Conservation (phyloP, 768 basidiomycete species). For the Psilocybe azurescens region DNA sequence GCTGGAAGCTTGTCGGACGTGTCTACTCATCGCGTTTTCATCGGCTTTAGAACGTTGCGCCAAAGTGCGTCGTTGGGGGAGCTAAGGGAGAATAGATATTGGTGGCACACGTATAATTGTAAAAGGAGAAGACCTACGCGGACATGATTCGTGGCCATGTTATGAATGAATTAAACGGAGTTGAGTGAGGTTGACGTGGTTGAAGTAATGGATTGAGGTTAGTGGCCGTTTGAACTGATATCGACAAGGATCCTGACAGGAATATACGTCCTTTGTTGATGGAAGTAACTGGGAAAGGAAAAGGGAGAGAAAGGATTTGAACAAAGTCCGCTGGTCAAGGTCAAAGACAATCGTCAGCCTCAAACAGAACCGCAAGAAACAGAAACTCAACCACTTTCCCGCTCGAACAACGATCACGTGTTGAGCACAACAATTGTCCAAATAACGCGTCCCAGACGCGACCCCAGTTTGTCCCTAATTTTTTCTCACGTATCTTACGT, state of each 20-base stretch:
- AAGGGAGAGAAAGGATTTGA: slow-evolving; percentile 33
- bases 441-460: slow-evolving; percentile 43
- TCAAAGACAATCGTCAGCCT: slow-evolving; percentile 43
- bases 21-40: slow-evolving; percentile 77
- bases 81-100: slow-evolving; percentile 38
- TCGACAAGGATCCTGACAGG: slow-evolving; percentile 28
- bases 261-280: slow-evolving; percentile 27
- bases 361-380: slow-evolving; percentile 31
- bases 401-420: slow-evolving; percentile 42
- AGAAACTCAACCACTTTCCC: slow-evolving; percentile 25
- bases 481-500: slow-evolving; percentile 9
- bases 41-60: slow-evolving; percentile 74
- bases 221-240: slow-evolving; percentile 13
- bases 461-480: slow-evolving; percentile 17
- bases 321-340: slow-evolving; percentile 29
- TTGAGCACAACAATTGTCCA: slow-evolving; percentile 32
- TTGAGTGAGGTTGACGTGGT: slow-evolving; percentile 3
- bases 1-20: slow-evolving; percentile 66
- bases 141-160: slow-evolving; percentile 65
- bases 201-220: slow-evolving; percentile 10
- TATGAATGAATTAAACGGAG: slow-evolving; percentile 24
- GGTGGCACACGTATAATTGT: slow-evolving; percentile 19
- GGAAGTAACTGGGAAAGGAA: slow-evolving; percentile 30
- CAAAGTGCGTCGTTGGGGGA: slow-evolving; percentile 71
- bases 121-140: slow-evolving; percentile 51